Conservation (phyloP, 116 monocot species). For the Thalassia testudinum region DNA sequence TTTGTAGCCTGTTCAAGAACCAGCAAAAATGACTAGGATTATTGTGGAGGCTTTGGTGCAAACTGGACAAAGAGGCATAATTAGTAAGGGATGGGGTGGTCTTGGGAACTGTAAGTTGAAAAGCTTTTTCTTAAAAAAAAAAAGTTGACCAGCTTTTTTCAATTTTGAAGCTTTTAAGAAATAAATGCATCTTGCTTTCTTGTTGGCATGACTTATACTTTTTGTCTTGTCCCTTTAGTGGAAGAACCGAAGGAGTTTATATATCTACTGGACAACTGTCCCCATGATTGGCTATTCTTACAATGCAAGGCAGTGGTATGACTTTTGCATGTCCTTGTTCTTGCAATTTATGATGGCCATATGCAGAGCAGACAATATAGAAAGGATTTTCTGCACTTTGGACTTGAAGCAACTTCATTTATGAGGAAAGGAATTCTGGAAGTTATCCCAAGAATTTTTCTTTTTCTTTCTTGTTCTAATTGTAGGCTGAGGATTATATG, state of each 20-base stretch:
- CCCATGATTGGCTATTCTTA: constrained; percentile 94
- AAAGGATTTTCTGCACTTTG: too few relatives aligned
- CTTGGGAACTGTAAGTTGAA: constrained; percentile 59
- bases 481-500: too few relatives aligned
- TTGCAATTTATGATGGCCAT: too few relatives aligned
- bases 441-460: too few relatives aligned
- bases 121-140: constrained; percentile 2
- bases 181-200: background rate
- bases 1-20: constrained; percentile 84
- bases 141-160: background rate
- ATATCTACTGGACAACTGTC: constrained; percentile 83
- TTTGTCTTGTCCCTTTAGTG: constrained; percentile 22
- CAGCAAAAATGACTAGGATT: constrained; percentile 72
- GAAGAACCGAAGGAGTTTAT: constrained; percentile 71
- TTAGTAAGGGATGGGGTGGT: constrained; percentile 85
- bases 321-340: too few relatives aligned
- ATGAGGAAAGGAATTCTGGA: too few relatives aligned
- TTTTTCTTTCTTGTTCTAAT: too few relatives aligned
- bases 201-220: constrained; percentile 3
- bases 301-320: constrained; percentile 96
- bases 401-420: too few relatives aligned
- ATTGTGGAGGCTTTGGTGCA: constrained; percentile 65
- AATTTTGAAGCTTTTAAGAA: too few relatives aligned
- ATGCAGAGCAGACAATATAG: too few relatives aligned
- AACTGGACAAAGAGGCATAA: constrained; percentile 91